phyloP scores from a whole-genome alignment of 805 yeast genomes.

The Blastobotrys peoriensis region DNA sequence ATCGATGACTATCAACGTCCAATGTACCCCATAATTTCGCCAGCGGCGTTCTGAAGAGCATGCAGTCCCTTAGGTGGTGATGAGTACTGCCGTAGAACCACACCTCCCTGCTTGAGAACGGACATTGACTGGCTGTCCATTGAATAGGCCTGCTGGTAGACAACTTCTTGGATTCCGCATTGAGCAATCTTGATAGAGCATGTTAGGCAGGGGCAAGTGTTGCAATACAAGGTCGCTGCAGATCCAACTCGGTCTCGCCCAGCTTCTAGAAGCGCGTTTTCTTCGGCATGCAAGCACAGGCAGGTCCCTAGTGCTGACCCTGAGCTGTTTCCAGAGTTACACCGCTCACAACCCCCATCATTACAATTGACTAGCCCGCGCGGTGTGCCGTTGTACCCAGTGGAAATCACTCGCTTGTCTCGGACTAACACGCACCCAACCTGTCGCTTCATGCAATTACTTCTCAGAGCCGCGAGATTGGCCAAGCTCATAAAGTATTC shows the following conservation, averaged over 20 bases:
- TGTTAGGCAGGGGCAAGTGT: conserved; percentile 94
- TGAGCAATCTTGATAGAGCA: conserved; percentile 95
- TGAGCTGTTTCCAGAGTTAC: conserved; percentile 60
- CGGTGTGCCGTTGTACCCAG: conserved; percentile 98
- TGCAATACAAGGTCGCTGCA: conserved; percentile 72
- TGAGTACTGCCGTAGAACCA: conserved; percentile 56
- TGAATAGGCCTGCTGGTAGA: conserved; percentile 84
- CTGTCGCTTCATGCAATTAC: conserved; percentile 94
- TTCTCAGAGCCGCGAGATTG: conserved; percentile 82
- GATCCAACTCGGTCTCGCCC: conserved; percentile 78
- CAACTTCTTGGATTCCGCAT: conserved; percentile 84
- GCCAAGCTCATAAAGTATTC: conserved; percentile 92
- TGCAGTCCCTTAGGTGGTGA: conserved; percentile 32
- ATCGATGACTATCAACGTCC: too few relatives aligned
- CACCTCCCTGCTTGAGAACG: conserved; percentile 70
- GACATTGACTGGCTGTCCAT: conserved; percentile 78
- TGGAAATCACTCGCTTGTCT: conserved; percentile 80
- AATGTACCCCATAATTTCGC: too few relatives aligned
- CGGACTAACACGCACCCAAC: conserved; percentile 95
- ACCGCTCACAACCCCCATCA: conserved; percentile 91
- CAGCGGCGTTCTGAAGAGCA: too few relatives aligned
- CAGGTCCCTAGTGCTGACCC: conserved; percentile 77
- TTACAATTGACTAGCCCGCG: conserved; percentile 81
- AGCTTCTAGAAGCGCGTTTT: conserved; percentile 88
- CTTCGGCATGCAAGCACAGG: conserved; percentile 94